Evolutionary conservation across 2,329 filamentous ascomycete species (phyloP), one percentile per base, ranked within the genome.

Genomic region (Calonectria pseudoturangicola): DNA sequence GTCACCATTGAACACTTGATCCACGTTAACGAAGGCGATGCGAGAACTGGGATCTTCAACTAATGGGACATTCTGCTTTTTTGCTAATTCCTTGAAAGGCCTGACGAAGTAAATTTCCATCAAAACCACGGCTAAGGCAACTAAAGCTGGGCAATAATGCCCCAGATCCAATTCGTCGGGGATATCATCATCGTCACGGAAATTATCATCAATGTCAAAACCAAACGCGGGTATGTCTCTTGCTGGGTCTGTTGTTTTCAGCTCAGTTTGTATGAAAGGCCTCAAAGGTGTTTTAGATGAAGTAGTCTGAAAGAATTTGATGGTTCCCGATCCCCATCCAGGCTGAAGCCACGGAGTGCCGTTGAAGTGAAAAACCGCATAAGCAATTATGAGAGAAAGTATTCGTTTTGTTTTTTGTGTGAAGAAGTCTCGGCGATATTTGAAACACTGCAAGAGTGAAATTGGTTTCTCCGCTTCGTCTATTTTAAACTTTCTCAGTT

Each of bases 261-360:
- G 8, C 2, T 45, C 7, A 1, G 51, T 43, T 13, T 76, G 60
- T 6, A 76, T 45, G 50, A 71, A 76, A 4, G 75, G 75, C 28
- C 58, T 51, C 15, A 76, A 18, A 8, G 75, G 71, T 16, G 62
- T 66, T n/a, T 64, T 66, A 0, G 18, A n/a, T 16, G 51, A 47
- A 3, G 64, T 56, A 2, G 63, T 70, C 18, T 64, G 66, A 27
- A 76, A 73, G 33, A 74, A 75, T n/a, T 64, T 15, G 45, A 76
- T 73, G 7, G 48, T 45, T 2, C 45, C 15, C 1, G 75, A 71
- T 13, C 47, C 60, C 69, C 69, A 71, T 0, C 33, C 56, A 1
- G 56, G 43, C 51, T 68, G 66, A 8, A 76, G 58, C 73, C 73
- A 76, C 4, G 69, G 36, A 5, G 75, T 76, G 0, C 58, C 73